Evolutionary conservation across 495 filamentous ascomycete species (phyloP).

Genomic region (Podospora conica): DNA sequence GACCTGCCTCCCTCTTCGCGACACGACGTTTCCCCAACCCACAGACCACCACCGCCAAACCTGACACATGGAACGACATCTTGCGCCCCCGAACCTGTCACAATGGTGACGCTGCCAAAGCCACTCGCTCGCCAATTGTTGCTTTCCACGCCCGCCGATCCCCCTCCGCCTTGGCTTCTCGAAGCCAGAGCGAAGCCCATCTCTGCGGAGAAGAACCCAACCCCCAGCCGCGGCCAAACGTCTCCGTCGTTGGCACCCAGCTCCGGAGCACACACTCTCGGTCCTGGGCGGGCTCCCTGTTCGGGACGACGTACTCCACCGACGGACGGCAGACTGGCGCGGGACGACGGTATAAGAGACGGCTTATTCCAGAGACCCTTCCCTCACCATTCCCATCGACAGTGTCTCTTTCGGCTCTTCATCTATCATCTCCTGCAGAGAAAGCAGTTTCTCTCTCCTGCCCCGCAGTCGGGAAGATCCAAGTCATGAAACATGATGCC

Average conservation of each 20-base stretch:
- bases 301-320: too few relatives aligned
- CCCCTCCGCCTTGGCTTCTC: not conserved
- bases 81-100: not conserved
- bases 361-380: not conserved
- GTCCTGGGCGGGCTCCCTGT: too few relatives aligned
- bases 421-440: not conserved
- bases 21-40: not conserved
- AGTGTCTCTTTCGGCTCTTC: not conserved
- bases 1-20: not conserved
- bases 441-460: not conserved
- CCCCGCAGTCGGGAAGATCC: not conserved
- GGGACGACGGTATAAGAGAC: not conserved
- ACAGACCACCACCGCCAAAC: not conserved
- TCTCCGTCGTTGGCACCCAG: not conserved
- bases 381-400: not conserved
- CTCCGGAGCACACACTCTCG: too few relatives aligned
- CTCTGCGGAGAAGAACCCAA: not conserved
- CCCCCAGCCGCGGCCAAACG: not conserved
- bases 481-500: not conserved
- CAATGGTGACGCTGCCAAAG: not conserved
- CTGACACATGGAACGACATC: not conserved
- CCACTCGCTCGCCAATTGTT: not conserved
- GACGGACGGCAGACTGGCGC: not conserved
- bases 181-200: not conserved
- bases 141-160: not conserved